These are phyloP conservation scores for Phytophthora lateralis DNA, from an alignment of 352 stramenopile genomes.

Conservation along the genomic window DNA sequence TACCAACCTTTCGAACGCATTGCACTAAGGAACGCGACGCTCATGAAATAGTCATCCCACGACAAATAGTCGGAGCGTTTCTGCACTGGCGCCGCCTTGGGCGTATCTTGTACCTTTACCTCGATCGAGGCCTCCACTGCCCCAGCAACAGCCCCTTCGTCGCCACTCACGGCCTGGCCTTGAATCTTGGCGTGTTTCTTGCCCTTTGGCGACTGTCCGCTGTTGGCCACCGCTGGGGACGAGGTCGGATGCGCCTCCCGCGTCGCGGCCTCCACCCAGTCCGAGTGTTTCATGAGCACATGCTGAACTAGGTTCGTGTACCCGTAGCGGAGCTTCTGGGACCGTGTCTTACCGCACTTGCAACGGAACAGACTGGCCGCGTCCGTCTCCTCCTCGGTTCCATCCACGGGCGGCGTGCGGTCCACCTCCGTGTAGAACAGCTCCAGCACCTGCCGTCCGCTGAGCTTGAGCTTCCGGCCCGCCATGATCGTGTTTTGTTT, in stretches of 20 bases:
- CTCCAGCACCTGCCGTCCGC: constrained; percentile 50
- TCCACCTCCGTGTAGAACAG: constrained; percentile 54
- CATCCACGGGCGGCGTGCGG: neutral
- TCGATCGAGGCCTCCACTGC: constrained; percentile 4
- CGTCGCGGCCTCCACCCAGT: constrained; percentile 47
- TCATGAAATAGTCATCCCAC: constrained; percentile 99
- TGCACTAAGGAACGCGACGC: constrained; percentile 97
- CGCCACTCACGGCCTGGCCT: neutral
- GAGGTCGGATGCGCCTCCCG: constrained; percentile 31
- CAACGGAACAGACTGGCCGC: constrained; percentile 50
- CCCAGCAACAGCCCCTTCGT: constrained; percentile 1
- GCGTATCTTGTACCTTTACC: neutral
- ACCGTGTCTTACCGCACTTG: constrained; percentile 63
- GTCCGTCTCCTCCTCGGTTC: constrained; percentile 6
- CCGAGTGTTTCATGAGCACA: constrained; percentile 63
- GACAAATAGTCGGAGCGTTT: constrained; percentile 93
- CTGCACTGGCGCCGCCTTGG: constrained; percentile 1
- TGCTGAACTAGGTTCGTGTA: constrained; percentile 78
- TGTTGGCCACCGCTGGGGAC: constrained; percentile 22
- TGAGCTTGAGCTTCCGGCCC: constrained; percentile 39
- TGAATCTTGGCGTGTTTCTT: constrained; percentile 23
- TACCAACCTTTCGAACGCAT: constrained; percentile 96
- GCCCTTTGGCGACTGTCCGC: constrained; percentile 8
- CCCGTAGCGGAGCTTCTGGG: constrained; percentile 54
- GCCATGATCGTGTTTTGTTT: constrained; percentile 13